Evolutionary conservation across 768 basidiomycete species (phyloP).

Genomic region (Rhizopogon rudus): DNA sequence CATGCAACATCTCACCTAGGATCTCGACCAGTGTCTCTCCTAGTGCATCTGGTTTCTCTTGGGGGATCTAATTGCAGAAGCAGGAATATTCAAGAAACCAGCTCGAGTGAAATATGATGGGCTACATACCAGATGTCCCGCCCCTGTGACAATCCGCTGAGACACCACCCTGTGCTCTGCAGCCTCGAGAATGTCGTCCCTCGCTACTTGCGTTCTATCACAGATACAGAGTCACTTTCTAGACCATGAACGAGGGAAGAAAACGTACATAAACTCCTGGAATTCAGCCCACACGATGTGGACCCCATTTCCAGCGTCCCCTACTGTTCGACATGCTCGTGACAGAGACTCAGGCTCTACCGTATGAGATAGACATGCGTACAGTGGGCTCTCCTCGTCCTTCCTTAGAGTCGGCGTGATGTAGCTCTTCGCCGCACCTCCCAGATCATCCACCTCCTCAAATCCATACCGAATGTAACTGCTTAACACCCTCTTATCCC

Average conservation of each 20-base stretch:
- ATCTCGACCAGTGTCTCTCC: slow-evolving; percentile 22
- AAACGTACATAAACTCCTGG: slow-evolving; percentile 23
- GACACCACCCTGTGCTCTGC: slow-evolving; percentile 16
- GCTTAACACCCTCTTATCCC: background rate
- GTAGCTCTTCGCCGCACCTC: background rate
- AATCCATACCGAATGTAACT: background rate
- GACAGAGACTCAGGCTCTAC: slow-evolving; percentile 19
- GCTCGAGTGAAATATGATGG: background rate
- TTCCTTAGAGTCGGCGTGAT: slow-evolving; percentile 21
- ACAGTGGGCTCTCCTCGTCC: slow-evolving; percentile 24
- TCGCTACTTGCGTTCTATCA: slow-evolving; percentile 20
- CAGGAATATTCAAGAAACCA: background rate
- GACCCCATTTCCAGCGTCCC: slow-evolving; percentile 10
- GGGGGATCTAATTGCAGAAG: slow-evolving; percentile 15
- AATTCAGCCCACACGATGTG: slow-evolving; percentile 27
- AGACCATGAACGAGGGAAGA: too few species aligned
- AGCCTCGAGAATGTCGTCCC: slow-evolving; percentile 23
- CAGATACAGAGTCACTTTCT: background rate
- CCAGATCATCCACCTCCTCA: background rate
- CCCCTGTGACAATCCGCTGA: slow-evolving; percentile 17
- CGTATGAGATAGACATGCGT: slow-evolving; percentile 21
- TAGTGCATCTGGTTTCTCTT: slow-evolving; percentile 24
- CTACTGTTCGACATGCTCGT: slow-evolving; percentile 11
- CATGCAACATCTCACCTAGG: slow-evolving; percentile 1
- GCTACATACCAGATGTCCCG: slow-evolving; percentile 25